Base-by-base conservation (phyloP, 495 filamentous ascomycete genomes). In the Darksidea phi region DNA sequence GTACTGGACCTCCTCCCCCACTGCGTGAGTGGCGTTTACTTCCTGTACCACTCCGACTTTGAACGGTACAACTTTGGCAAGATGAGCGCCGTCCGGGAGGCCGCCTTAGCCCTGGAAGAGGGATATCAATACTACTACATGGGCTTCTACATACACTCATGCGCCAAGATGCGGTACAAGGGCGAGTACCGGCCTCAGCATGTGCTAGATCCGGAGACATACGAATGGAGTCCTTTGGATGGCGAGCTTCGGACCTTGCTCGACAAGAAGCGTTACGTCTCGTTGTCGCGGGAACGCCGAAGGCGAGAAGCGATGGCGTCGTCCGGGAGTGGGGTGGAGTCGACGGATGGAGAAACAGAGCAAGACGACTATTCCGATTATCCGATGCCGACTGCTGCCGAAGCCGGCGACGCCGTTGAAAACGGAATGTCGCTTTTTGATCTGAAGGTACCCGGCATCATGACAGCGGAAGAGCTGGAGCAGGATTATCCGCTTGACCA, bases 11-110 rank as follows among this genome's bases (percentile, higher is more conserved):
- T 97, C 8, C 79, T 97, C 25, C 94, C 93, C 0, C 78, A 88
- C 55, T 86, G 85, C 57, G 90, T 98, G 28, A 97, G 92, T 74
- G 90, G 88, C 18, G 94, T 97, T 36, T 98, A 98, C 72, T 89
- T 97, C 69, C 82, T 96, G 57, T 87, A 98, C 70, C 88, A 96
- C 70, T 84, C 88, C 61, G 88, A 89, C 24, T 86, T 92, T 65
- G 85, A 88, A 55, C 77, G 80, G 20, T 92, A 85, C 80, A 83
- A 84, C 56, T 87, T 95, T 67, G 94, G 94, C 1, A 98, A 97
- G 73, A 75, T 97, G 28, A 87, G 88, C 60, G 94, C 93, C 6
- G 69, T 97, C 70, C 79, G 89, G 55, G 94, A 98, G 71, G 90
- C 93, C 56, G 82, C 84, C 11, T 71, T 97, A 20, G 86, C 91